These are phyloP conservation scores for Agaricus subrufescens DNA, from an alignment of 768 basidiomycete species.

Conservation along the genomic window DNA sequence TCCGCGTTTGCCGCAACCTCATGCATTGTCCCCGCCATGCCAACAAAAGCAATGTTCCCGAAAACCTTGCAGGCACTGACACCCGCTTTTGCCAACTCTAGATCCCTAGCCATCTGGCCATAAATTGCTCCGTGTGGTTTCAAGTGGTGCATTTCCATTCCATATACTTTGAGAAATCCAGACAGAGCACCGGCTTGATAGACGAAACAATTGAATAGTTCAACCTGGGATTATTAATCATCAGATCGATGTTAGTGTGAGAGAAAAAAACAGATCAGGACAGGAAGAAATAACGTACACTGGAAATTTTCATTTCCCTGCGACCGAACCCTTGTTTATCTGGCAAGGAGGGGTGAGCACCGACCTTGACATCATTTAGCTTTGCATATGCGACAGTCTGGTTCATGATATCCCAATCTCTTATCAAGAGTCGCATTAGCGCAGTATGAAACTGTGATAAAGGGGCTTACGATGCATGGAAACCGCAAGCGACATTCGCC, in stretches of 20 bases:
- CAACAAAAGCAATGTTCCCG: slow-evolving; percentile 48
- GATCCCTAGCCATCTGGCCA: slow-evolving; percentile 51
- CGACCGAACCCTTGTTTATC: slow-evolving; percentile 65
- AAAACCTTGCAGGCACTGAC: slow-evolving; percentile 53
- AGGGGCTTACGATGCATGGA: slow-evolving; percentile 51
- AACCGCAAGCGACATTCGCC: slow-evolving; percentile 65
- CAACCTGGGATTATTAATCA: slow-evolving; percentile 31
- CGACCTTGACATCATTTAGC: slow-evolving; percentile 48
- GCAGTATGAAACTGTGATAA: not conserved
- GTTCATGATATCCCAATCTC: slow-evolving; percentile 64
- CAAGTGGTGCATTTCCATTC: slow-evolving; percentile 51
- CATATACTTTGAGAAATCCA: slow-evolving; percentile 54
- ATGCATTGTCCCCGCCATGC: slow-evolving; percentile 60
- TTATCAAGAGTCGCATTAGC: slow-evolving; percentile 12
- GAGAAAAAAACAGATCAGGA: not conserved
- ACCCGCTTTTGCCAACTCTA: slow-evolving; percentile 49
- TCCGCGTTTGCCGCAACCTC: slow-evolving; percentile 49
- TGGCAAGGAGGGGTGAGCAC: slow-evolving; percentile 64
- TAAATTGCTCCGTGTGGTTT: slow-evolving; percentile 64
- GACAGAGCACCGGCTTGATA: slow-evolving; percentile 66
- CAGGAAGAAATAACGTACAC: slow-evolving; percentile 29
- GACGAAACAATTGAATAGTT: slow-evolving; percentile 51
- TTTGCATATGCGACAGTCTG: slow-evolving; percentile 57
- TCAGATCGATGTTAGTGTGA: not conserved
- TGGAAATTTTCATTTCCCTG: slow-evolving; percentile 57